A percentile compares a stretch with the other conserved stretches of the same genome.
Conservation (phyloP, 768 basidiomycete species). For the Mycena pura region DNA sequence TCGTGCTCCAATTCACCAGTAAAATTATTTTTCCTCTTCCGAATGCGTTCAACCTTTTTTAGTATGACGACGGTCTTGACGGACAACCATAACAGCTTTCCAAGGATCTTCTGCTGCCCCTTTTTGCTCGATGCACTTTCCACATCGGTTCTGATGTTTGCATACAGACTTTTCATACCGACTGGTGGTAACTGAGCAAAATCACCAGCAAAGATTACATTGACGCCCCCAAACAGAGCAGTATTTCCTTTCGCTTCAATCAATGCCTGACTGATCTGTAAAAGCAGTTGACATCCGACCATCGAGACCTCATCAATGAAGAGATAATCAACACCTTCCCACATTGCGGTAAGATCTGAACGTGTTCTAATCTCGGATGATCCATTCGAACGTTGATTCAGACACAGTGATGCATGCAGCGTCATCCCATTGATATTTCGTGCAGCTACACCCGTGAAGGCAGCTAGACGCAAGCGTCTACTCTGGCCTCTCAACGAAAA, state of each 20-base stretch:
- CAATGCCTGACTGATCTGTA: constrained; percentile 40
- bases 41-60: constrained; percentile 17
- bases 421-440: constrained; percentile 46
- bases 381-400: constrained; percentile 19
- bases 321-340: constrained; percentile 30
- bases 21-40: neutral
- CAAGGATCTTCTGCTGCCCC: constrained; percentile 31
- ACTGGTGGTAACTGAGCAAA: constrained; percentile 48
- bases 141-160: constrained; percentile 11
- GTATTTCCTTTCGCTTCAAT: constrained; percentile 37
- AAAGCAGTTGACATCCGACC: constrained; percentile 41
- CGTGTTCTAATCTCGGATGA: constrained; percentile 7
- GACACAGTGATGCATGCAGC: constrained; percentile 39
- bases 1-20: constrained; percentile 30
- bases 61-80: constrained; percentile 36
- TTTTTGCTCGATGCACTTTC: neutral
- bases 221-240: constrained; percentile 45
- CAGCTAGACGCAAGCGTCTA: constrained; percentile 35
- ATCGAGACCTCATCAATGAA: constrained; percentile 49
- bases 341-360: constrained; percentile 35
- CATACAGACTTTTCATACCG: constrained; percentile 27
- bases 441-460: constrained; percentile 50
- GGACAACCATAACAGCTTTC: constrained; percentile 33
- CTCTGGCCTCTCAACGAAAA: constrained; percentile 31
- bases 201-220: constrained; percentile 43